Conservation (phyloP, 2,329 filamentous ascomycete genomes). For the Pyrenochaeta sp. region DNA sequence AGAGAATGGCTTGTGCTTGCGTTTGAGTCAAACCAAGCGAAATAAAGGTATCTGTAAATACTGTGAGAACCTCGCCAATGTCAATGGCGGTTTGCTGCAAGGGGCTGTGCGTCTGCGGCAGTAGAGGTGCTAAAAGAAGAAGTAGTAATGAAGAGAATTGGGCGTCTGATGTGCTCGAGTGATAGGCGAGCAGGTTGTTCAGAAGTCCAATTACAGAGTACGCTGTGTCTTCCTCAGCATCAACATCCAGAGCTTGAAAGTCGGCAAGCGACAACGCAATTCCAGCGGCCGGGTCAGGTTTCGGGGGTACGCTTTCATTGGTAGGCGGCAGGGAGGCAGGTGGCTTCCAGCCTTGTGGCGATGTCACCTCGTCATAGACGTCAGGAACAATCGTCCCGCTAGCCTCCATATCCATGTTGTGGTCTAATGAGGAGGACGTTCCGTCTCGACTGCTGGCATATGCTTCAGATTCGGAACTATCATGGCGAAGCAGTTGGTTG, state of each 20-base stretch:
- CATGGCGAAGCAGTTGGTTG: slow-evolving; percentile 52
- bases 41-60: slow-evolving; percentile 52
- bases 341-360: slow-evolving; percentile 32
- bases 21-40: slow-evolving; percentile 48
- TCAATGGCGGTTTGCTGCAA: slow-evolving; percentile 38
- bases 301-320: slow-evolving; percentile 36
- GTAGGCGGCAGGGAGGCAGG: slow-evolving; percentile 22
- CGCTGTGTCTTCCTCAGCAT: slow-evolving; percentile 44
- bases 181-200: slow-evolving; percentile 52
- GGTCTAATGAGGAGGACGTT: slow-evolving; percentile 35
- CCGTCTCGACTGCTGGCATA: slow-evolving; percentile 43
- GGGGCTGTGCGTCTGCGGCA: slow-evolving; percentile 53
- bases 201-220: slow-evolving; percentile 55
- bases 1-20: slow-evolving; percentile 53
- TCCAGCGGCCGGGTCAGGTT: slow-evolving; percentile 35
- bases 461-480: slow-evolving; percentile 51
- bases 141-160: slow-evolving; percentile 59
- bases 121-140: slow-evolving; percentile 56
- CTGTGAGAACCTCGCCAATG: slow-evolving; percentile 42
- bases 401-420: slow-evolving; percentile 50
- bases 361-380: slow-evolving; percentile 33
- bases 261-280: slow-evolving; percentile 47
- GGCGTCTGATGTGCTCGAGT: slow-evolving; percentile 53
- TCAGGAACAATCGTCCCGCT: slow-evolving; percentile 54
- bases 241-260: slow-evolving; percentile 45